Base-by-base conservation (phyloP, 169 alveolate genomes). In the Amoebophrya sp. region DNA sequence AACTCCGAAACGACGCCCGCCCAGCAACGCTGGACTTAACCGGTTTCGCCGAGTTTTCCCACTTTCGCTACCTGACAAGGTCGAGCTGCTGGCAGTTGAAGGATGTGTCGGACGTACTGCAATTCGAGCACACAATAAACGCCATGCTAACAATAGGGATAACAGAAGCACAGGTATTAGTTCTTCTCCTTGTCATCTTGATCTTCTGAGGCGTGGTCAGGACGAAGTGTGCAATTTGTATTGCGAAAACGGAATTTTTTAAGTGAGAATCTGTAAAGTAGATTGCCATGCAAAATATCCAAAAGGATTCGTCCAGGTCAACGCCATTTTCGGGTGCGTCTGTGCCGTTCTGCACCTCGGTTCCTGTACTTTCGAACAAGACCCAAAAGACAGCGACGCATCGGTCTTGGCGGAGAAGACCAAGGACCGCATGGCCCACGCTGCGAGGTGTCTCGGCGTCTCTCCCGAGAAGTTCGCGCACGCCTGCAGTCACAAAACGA, bases 101-200 rank as follows among this genome's bases (percentile, higher is more conserved):
- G 66, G 18, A 47, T 47, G 92, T 91, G 23, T 92, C 91, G 41
- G 96, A 94, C 92, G 40, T 88, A 38, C 92, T 83, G 38, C 92
- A 77, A 39, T 94, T 94, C 89, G 94, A 94, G 53, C 88, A 77
- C 77, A 94, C 96, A 0, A 32, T 92, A 38, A 47, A 38, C 41
- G 96, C 96, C 33, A 91, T 94, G 92, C 89, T 66, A 83, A 95
- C 96, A 29, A 94, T 97, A 90, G 96, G 97, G 10, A 95, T 98
- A 91, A 55, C 96, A 90, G 54, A 97, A 96, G 89, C 95, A 94
- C 40, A 92, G 90, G 88, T 77, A 94, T n/a, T n/a, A n/a, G n/a
- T n/a, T n/a, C n/a, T n/a, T n/a, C n/a, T n/a, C n/a, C n/a, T n/a
- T n/a, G n/a, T n/a, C n/a, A n/a, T n/a, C n/a, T n/a, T n/a, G n/a